Evolutionary conservation across 441 rosid genomes (phyloP).

Genomic region (Manihot esculenta): DNA sequence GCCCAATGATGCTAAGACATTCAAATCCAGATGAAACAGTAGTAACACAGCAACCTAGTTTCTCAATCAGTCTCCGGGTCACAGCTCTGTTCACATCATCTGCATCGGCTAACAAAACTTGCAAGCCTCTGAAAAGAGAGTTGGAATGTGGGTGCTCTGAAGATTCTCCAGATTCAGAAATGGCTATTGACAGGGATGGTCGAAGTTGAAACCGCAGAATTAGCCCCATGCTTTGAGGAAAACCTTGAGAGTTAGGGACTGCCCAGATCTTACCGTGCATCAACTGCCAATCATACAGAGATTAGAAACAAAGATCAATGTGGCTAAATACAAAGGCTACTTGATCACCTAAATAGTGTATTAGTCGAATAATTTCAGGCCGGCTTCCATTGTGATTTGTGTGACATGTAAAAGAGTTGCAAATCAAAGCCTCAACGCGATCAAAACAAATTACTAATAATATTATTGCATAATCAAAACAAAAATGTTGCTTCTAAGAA

Average conservation of each 20-base stretch:
- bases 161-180: constrained; percentile 53
- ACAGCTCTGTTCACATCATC: constrained; percentile 74
- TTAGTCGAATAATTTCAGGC: no score
- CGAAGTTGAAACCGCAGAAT: constrained; percentile 62
- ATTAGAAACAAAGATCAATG: not conserved
- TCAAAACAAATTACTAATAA: not conserved
- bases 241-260: constrained; percentile 51
- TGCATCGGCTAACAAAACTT: constrained; percentile 71
- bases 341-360: not conserved
- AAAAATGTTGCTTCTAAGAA: no score
- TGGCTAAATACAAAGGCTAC: not conserved
- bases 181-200: constrained; percentile 34
- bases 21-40: constrained; percentile 71
- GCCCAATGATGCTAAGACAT: constrained; percentile 62
- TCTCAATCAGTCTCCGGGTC: constrained; percentile 74
- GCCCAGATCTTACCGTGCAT: constrained; percentile 80
- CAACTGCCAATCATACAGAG: constrained; percentile 40
- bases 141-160: constrained; percentile 50
- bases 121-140: constrained; percentile 65
- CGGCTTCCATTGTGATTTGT: no score
- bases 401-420: constrained; percentile 1
- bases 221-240: constrained; percentile 63
- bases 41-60: constrained; percentile 72
- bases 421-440: constrained; percentile 1
- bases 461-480: not conserved